Evolutionary conservation across 805 yeast species (phyloP), one percentile per base, ranked within the genome.

Genomic region (Wickerhamomyces ciferrii): DNA sequence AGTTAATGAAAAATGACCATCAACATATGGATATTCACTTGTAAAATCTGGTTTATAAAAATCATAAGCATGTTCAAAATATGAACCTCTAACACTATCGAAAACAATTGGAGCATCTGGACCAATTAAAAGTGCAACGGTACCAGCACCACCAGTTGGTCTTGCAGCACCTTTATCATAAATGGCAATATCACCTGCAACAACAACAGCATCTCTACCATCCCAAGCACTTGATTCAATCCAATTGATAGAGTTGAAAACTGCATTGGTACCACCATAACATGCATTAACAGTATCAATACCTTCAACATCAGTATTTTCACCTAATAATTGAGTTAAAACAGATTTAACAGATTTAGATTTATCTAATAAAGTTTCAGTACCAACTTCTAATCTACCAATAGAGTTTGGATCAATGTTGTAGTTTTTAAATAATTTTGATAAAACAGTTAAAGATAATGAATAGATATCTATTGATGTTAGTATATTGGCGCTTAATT

Each of bases 131-230:
- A 94, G 60, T 39, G 99, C 99, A 50, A 92, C 95, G 42, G 95
- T 78, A 66, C 99, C 99, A 46, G 96, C 97, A 74, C 99, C 99
- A 68, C 99, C 99, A 45, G 99, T 94, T 63, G 99, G 99, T 78
- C 99, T 85, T 47, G 99, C 99, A 35, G 96, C 85, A 66, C 99
- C 99, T 72, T 91, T 81, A 60, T 91, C 90, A 71, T 94, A 94
- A 57, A 94, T 84, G 63, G 99, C 99, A 68, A 94, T 94, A 70
- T 94, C 99, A 70, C 97, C 98, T 65, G 94, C 83, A 20, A 92
- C 96, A 47, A 92, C 99, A 60, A 94, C 80, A 47, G 98, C 98
- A 62, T 92, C 90, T 69, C 98, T 83, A 53, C 99, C 99, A 63
- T 94, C 99, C 99, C 99, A 94, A 39, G 92, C 77, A 25, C 88